Percentiles rank a stretch among this genome's conserved stretches.
Conservation (phyloP, 2,329 filamentous ascomycete genomes). For the Pseudocercospora fuligena region DNA sequence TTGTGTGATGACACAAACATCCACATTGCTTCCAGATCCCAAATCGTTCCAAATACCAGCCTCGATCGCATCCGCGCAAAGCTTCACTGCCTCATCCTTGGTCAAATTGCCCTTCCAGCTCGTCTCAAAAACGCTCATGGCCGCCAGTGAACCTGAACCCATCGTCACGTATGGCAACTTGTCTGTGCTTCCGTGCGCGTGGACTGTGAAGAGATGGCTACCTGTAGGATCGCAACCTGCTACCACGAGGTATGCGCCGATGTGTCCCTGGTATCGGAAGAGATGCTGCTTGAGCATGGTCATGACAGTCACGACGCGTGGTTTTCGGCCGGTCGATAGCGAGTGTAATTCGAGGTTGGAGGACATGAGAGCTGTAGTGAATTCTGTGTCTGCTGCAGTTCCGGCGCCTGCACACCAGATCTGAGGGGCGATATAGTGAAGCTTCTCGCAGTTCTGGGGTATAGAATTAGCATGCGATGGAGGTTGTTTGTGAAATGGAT, state of each 20-base stretch:
- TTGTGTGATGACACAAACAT: slow-evolving; percentile 91
- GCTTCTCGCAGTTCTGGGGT: slow-evolving; percentile 89
- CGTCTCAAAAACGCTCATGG: slow-evolving; percentile 98
- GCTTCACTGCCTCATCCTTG: slow-evolving; percentile 78
- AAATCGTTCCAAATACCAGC: slow-evolving; percentile 99
- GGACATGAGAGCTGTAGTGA: slow-evolving; percentile 97
- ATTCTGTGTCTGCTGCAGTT: slow-evolving; percentile 97
- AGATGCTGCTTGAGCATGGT: slow-evolving; percentile 99
- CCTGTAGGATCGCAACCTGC: slow-evolving; percentile 96
- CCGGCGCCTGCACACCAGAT: slow-evolving; percentile 99
- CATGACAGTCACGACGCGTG: slow-evolving; percentile 98
- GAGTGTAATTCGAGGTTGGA: slow-evolving; percentile 98
- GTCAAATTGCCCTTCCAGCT: slow-evolving; percentile 83
- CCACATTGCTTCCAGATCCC: slow-evolving; percentile 95
- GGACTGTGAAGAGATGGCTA: slow-evolving; percentile 93
- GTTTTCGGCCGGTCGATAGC: slow-evolving; percentile 93
- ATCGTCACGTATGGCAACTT: slow-evolving; percentile 99
- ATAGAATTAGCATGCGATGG: slow-evolving; percentile 12
- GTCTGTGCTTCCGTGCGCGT: slow-evolving; percentile 97
- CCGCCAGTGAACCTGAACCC: slow-evolving; percentile 93
- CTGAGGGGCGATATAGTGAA: slow-evolving; percentile 97
- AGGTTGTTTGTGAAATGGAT: background rate
- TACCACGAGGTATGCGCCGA: slow-evolving; percentile 96
- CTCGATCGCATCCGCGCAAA: slow-evolving; percentile 85
- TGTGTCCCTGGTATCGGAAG: slow-evolving; percentile 97